A percentile compares a stretch with the other conserved stretches of the same genome.
Evolutionary conservation across 2,329 filamentous ascomycete genomes (phyloP).

Genomic region (Dryadomyces quercivorus): DNA sequence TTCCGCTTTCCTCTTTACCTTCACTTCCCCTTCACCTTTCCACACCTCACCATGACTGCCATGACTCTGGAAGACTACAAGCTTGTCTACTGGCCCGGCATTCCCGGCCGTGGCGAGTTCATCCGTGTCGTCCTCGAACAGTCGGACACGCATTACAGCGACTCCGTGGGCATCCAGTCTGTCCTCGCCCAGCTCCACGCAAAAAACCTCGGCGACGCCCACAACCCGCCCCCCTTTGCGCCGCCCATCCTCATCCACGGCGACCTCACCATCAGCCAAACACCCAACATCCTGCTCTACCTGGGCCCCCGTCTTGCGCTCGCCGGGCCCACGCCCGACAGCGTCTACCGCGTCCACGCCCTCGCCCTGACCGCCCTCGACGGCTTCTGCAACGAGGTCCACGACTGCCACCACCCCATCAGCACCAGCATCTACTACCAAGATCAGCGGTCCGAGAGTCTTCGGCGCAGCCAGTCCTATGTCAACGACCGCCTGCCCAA

Average conservation of each 20-base stretch:
- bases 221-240: constrained; percentile 54
- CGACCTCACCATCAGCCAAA: constrained; percentile 52
- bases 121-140: constrained; percentile 64
- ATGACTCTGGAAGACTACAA: constrained; percentile 40
- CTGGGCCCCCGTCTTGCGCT: constrained; percentile 50
- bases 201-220: constrained; percentile 32
- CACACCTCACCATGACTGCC: too few relatives aligned
- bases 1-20: too few relatives aligned
- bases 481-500: constrained; percentile 54
- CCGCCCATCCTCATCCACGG: constrained; percentile 55
- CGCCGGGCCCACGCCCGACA: constrained; percentile 29
- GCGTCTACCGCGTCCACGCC: constrained; percentile 45
- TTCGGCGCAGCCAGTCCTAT: constrained; percentile 45
- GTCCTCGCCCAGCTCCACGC: constrained; percentile 36
- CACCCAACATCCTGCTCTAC: constrained; percentile 61
- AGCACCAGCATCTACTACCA: constrained; percentile 51
- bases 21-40: too few relatives aligned
- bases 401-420: constrained; percentile 67
- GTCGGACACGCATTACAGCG: constrained; percentile 49
- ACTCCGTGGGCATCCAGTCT: constrained; percentile 40
- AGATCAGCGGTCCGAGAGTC: constrained; percentile 58
- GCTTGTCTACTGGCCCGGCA: constrained; percentile 58
- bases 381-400: constrained; percentile 55
- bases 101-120: constrained; percentile 65
- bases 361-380: constrained; percentile 61